A percentile compares a stretch with the other conserved stretches of the same genome.
These are phyloP conservation scores for Blastobotrys robertii DNA, from an alignment of 805 yeast genomes.

Conservation along the genomic window DNA sequence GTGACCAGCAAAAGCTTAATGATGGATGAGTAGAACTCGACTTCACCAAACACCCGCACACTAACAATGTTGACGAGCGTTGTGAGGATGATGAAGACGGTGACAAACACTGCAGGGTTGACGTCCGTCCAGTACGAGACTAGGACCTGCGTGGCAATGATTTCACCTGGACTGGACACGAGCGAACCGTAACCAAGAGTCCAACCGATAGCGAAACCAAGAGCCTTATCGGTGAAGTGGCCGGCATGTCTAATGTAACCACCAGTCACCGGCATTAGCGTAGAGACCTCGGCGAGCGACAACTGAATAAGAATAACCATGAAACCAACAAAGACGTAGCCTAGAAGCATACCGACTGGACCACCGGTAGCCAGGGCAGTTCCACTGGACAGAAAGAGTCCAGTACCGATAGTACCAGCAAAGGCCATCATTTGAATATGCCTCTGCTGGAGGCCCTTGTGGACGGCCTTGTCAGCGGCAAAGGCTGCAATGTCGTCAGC, in stretches of 20 bases:
- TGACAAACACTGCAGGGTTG: conserved; percentile 44
- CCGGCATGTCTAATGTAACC: conserved; percentile 60
- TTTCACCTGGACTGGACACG: conserved; percentile 52
- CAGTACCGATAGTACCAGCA: conserved; percentile 81
- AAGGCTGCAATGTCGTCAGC: conserved; percentile 8
- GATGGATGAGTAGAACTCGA: conserved; percentile 48
- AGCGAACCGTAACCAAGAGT: conserved; percentile 47
- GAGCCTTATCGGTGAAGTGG: conserved; percentile 54
- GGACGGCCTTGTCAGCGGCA: conserved; percentile 11
- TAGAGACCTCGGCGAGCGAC: conserved; percentile 59
- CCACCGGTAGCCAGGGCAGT: conserved; percentile 62
- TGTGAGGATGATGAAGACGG: conserved; percentile 38
- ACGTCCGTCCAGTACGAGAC: conserved; percentile 45
- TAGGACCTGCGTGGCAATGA: conserved; percentile 50
- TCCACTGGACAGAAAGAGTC: conserved; percentile 69
- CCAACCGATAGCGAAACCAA: conserved; percentile 63
- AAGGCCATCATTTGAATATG: conserved; percentile 68
- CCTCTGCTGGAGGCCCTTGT: conserved; percentile 38
- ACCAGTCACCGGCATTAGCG: conserved; percentile 54
- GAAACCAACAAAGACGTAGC: conserved; percentile 62
- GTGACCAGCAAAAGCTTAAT: conserved; percentile 56
- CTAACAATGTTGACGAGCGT: conserved; percentile 36
- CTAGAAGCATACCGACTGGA: conserved; percentile 43
- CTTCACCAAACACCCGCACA: conserved; percentile 37
- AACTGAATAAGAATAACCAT: conserved; percentile 61